These are phyloP conservation scores for Saccharomycopsis lassenensis DNA, from an alignment of 805 yeast species.

Conservation along the genomic window DNA sequence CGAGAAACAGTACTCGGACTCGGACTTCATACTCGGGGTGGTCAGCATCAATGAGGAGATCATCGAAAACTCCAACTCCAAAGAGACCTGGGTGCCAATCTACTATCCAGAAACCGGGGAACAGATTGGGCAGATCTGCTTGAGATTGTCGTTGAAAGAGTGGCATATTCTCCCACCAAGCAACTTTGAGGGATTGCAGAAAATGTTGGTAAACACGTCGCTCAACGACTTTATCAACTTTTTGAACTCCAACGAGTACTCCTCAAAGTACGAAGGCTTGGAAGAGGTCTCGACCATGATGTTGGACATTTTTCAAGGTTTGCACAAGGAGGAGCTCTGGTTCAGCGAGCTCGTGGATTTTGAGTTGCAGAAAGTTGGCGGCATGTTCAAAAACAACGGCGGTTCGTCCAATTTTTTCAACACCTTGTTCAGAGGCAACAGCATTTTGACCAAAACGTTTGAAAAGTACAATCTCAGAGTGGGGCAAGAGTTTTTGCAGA, in stretches of 20 bases:
- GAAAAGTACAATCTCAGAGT: conserved; percentile 67
- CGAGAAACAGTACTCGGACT: conserved; percentile 14
- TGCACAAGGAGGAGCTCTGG: conserved; percentile 63
- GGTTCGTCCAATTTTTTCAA: conserved; percentile 36
- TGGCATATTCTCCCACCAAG: conserved; percentile 49
- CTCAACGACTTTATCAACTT: conserved; percentile 42
- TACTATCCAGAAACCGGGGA: conserved; percentile 19
- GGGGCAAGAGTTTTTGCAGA: conserved; percentile 71
- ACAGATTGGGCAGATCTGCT: conserved; percentile 46
- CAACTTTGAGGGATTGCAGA: conserved; percentile 52
- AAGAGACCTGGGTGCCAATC: conserved; percentile 33
- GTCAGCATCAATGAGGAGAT: conserved; percentile 19
- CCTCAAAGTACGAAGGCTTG: conserved; percentile 31
- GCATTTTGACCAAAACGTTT: conserved; percentile 69
- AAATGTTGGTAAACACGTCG: conserved; percentile 43
- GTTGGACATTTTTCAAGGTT: conserved; percentile 63
- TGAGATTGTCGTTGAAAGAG: conserved; percentile 40
- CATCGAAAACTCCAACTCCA: conserved; percentile 18
- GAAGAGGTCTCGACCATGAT: conserved; percentile 49
- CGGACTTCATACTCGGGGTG: conserved; percentile 28
- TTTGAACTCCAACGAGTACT: conserved; percentile 25
- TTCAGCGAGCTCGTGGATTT: conserved; percentile 54
- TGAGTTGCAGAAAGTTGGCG: conserved; percentile 40
- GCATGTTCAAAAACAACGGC: background rate
- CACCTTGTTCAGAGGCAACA: conserved; percentile 73